These are phyloP conservation scores for Clarireedia monteithiana DNA, from an alignment of 2,329 filamentous ascomycete genomes.

Conservation along the genomic window DNA sequence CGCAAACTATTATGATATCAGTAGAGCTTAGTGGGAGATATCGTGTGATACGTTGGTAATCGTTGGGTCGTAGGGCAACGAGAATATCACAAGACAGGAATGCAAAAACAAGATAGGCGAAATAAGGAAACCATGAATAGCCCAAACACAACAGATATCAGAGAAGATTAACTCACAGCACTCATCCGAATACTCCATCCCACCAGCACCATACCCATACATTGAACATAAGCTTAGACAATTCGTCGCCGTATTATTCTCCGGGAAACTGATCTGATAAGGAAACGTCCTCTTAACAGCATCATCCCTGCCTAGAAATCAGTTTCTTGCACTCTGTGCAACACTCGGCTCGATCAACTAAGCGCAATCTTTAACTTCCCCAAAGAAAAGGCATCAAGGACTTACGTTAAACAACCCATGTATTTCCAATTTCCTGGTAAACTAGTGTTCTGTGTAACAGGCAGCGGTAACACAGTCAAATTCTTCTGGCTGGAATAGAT, in stretches of 20 bases:
- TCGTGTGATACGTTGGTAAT: neutral
- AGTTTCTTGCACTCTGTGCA: neutral
- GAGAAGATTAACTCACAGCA: slow-evolving; percentile 17
- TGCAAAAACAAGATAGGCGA: neutral
- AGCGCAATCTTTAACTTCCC: neutral
- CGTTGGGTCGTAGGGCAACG: neutral
- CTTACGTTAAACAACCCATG: slow-evolving; percentile 24
- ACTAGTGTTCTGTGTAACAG: slow-evolving; percentile 12
- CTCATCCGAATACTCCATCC: slow-evolving; percentile 21
- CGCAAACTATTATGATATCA: slow-evolving; percentile 8
- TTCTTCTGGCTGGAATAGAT: slow-evolving; percentile 18
- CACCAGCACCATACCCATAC: slow-evolving; percentile 24
- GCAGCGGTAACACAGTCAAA: slow-evolving; percentile 11
- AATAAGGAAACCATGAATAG: neutral
- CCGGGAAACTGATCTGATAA: slow-evolving; percentile 16
- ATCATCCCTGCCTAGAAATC: slow-evolving; percentile 6
- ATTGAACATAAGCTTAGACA: slow-evolving; percentile 21
- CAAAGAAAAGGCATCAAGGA: neutral
- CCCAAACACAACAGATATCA: neutral
- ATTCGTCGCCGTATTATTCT: slow-evolving; percentile 14
- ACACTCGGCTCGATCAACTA: neutral
- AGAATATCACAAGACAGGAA: neutral
- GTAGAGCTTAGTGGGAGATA: neutral
- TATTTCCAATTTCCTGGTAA: slow-evolving; percentile 21
- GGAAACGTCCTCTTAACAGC: slow-evolving; percentile 17